phyloP scores from a whole-genome alignment of 1,139 yeast genomes.

The Yamadazyma triangularis region DNA sequence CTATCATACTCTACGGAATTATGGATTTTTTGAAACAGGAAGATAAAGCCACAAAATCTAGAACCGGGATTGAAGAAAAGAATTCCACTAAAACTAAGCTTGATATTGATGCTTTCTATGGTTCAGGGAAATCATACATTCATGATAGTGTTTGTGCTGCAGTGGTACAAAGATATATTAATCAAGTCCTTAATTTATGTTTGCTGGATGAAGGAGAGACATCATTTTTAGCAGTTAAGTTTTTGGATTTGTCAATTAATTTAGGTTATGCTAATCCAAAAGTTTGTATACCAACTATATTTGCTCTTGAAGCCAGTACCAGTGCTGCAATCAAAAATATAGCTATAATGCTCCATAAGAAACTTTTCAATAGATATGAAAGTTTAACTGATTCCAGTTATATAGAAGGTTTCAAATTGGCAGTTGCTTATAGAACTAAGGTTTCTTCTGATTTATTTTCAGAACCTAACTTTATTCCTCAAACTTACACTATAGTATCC shows the following conservation, averaged over 20 bases:
- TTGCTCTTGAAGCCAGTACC: slow-evolving; percentile 63
- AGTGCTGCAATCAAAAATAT: slow-evolving; percentile 36
- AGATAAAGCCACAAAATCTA: slow-evolving; percentile 41
- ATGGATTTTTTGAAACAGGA: slow-evolving; percentile 51
- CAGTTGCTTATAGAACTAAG: slow-evolving; percentile 40
- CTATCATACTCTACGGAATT: slow-evolving; percentile 51
- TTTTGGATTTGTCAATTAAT: slow-evolving; percentile 50
- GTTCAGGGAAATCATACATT: slow-evolving; percentile 39
- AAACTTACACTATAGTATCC: slow-evolving; percentile 41
- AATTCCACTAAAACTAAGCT: slow-evolving; percentile 24
- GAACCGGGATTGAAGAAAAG: slow-evolving; percentile 29
- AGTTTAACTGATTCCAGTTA: slow-evolving; percentile 65
- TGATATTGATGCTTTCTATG: slow-evolving; percentile 53
- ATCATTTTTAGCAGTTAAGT: slow-evolving; percentile 48
- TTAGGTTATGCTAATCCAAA: slow-evolving; percentile 77
- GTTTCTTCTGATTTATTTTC: slow-evolving; percentile 17
- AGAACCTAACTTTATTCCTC: slow-evolving; percentile 18
- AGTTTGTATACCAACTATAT: slow-evolving; percentile 58
- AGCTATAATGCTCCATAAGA: slow-evolving; percentile 51
- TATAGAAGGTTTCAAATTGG: slow-evolving; percentile 57
- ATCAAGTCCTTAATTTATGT: slow-evolving; percentile 45
- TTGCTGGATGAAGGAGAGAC: slow-evolving; percentile 36
- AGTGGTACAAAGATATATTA: slow-evolving; percentile 59
- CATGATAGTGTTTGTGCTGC: slow-evolving; percentile 74
- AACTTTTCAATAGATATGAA: slow-evolving; percentile 61